These are phyloP conservation scores for Epichloe brachyelytri DNA, from an alignment of 2,329 filamentous ascomycete species.

Conservation along the genomic window DNA sequence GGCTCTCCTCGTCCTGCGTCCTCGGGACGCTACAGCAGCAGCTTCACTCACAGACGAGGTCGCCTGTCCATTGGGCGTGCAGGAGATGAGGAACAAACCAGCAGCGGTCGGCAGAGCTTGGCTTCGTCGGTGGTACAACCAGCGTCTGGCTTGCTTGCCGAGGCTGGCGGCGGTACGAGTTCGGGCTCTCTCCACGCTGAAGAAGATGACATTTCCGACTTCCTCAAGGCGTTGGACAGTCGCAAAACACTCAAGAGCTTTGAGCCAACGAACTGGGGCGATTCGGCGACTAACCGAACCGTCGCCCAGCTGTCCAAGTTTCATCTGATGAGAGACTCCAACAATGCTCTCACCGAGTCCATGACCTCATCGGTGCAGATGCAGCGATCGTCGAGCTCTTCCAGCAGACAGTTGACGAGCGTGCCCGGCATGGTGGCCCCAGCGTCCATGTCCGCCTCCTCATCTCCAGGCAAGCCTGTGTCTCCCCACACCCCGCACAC, in stretches of 20 bases:
- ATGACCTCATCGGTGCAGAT: constrained; percentile 83
- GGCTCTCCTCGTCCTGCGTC: constrained; percentile 69
- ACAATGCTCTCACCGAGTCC: constrained; percentile 79
- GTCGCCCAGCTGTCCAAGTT: constrained; percentile 74
- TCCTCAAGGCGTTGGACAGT: constrained; percentile 76
- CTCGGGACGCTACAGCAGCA: constrained; percentile 82
- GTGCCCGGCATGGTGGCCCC: constrained; percentile 56
- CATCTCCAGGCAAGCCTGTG: constrained; percentile 79
- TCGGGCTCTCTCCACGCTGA: constrained; percentile 59
- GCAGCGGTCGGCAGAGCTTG: constrained; percentile 68
- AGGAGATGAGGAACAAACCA: constrained; percentile 58
- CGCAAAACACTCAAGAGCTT: constrained; percentile 80
- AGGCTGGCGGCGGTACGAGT: constrained; percentile 51
- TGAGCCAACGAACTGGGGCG: constrained; percentile 51
- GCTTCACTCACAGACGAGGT: constrained; percentile 75
- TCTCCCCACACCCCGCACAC: constrained; percentile 88
- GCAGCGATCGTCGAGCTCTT: constrained; percentile 68
- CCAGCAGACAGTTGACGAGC: constrained; percentile 45
- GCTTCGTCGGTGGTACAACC: constrained; percentile 58
- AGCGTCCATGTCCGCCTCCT: constrained; percentile 69
- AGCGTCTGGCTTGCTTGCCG: constrained; percentile 67
- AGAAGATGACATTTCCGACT: constrained; percentile 87
- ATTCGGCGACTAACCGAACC: constrained; percentile 61
- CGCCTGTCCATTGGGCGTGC: constrained; percentile 61
- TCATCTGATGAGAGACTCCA: constrained; percentile 78